Percentiles rank a stretch among this genome's conserved stretches.
Conservation (phyloP, 129 eudicot genomes). For the Lonicera japonica region DNA sequence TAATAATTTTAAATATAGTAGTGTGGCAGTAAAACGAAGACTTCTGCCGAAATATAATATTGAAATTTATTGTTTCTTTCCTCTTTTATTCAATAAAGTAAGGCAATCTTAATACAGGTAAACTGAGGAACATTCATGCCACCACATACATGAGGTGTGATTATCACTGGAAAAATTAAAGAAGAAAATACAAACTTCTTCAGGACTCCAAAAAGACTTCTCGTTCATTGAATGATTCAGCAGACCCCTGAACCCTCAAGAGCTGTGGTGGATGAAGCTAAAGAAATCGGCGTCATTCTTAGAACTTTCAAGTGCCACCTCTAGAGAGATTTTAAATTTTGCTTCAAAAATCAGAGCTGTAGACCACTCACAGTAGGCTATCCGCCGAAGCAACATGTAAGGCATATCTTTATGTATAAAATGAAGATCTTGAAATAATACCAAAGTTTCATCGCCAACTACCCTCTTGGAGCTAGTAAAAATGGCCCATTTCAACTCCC, state of each 20-base stretch:
- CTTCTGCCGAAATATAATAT: slow-evolving; percentile 10
- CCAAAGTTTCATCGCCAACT: slow-evolving; percentile 14
- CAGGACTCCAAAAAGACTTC: slow-evolving; percentile 26
- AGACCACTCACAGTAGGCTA: not conserved
- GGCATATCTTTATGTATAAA: slow-evolving; percentile 7
- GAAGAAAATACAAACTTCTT: slow-evolving; percentile 23
- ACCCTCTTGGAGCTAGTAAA: too few relatives aligned
- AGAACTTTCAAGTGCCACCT: slow-evolving; percentile 7
- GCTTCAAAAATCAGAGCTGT: slow-evolving; percentile 1
- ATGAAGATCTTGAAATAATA: slow-evolving; percentile 14
- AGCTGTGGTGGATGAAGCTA: slow-evolving; percentile 46
- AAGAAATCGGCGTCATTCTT: slow-evolving; percentile 18
- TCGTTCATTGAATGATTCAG: slow-evolving; percentile 24
- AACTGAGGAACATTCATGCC: slow-evolving; percentile 22
- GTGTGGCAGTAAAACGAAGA: slow-evolving; percentile 16
- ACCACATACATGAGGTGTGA: slow-evolving; percentile 25
- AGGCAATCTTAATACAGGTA: slow-evolving; percentile 14
- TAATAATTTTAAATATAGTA: slow-evolving; percentile 13
- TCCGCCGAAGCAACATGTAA: not conserved
- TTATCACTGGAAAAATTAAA: slow-evolving; percentile 11
- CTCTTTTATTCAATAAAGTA: slow-evolving; percentile 8
- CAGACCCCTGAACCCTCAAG: slow-evolving; percentile 30
- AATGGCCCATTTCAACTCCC: too few relatives aligned
- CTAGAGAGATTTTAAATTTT: slow-evolving; percentile 2
- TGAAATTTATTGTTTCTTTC: slow-evolving; percentile 14